These are phyloP conservation scores for Blastobotrys arbuscula DNA, from an alignment of 1,139 yeast species.

Conservation along the genomic window DNA sequence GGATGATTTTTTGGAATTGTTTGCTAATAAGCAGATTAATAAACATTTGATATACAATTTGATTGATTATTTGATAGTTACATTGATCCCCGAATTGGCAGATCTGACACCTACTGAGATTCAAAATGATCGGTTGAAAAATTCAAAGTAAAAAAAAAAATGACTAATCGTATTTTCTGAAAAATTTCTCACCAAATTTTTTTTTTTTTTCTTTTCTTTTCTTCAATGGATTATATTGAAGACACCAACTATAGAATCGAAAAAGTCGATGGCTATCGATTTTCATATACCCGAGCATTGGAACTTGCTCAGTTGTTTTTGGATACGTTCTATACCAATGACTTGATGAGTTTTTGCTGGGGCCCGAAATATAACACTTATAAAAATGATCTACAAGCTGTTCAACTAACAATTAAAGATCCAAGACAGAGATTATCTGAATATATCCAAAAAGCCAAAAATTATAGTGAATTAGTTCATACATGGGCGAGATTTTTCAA, in stretches of 20 bases:
- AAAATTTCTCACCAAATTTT: background rate
- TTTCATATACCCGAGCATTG: background rate
- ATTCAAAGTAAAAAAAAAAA: no score
- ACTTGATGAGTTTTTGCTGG: background rate
- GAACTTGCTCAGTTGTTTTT: background rate
- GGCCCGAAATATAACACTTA: background rate
- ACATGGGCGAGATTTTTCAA: background rate
- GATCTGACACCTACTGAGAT: conserved; percentile 38
- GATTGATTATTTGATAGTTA: conserved; percentile 36
- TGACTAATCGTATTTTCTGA: background rate
- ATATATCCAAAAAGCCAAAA: background rate
- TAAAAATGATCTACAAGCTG: background rate
- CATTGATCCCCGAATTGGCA: conserved; percentile 39
- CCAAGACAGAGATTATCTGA: background rate
- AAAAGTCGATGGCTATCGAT: background rate
- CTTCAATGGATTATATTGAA: background rate
- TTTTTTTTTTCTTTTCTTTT: background rate
- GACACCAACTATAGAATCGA: background rate
- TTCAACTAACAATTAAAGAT: background rate
- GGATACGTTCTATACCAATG: background rate
- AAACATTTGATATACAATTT: conserved; percentile 38
- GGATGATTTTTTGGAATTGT: conserved; percentile 34
- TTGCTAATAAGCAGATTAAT: conserved; percentile 38
- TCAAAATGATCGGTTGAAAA: conserved; percentile 2
- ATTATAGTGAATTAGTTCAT: background rate